phyloP scores from a whole-genome alignment of 2,329 filamentous ascomycete species.

The Penicillium sp. region DNA sequence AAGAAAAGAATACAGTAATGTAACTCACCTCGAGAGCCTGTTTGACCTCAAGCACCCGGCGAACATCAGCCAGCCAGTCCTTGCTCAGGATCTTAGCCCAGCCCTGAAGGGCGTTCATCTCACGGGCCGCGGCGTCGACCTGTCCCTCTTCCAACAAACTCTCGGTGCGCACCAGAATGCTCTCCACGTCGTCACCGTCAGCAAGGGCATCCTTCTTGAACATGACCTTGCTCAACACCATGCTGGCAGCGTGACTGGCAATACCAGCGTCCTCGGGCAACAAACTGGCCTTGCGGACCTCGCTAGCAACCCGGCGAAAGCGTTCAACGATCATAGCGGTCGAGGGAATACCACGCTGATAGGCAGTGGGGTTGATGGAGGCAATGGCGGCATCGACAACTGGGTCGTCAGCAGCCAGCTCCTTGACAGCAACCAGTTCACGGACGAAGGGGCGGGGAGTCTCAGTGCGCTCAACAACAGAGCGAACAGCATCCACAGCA shows the following conservation, averaged over 20 bases:
- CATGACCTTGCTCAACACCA: slow-evolving; percentile 87
- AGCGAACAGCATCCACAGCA: slow-evolving; percentile 87
- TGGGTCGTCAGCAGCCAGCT: slow-evolving; percentile 79
- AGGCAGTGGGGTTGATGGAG: slow-evolving; percentile 91
- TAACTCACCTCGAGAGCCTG: slow-evolving; percentile 89
- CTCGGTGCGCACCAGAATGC: slow-evolving; percentile 85
- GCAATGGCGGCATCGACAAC: slow-evolving; percentile 92
- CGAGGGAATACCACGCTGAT: slow-evolving; percentile 87
- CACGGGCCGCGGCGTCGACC: slow-evolving; percentile 83
- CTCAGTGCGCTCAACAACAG: slow-evolving; percentile 73
- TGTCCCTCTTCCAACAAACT: slow-evolving; percentile 90
- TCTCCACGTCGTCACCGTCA: slow-evolving; percentile 87
- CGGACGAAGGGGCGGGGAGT: slow-evolving; percentile 82
- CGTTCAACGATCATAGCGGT: slow-evolving; percentile 86
- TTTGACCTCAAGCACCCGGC: slow-evolving; percentile 89
- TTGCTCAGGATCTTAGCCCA: slow-evolving; percentile 95
- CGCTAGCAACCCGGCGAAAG: slow-evolving; percentile 86
- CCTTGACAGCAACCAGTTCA: slow-evolving; percentile 91
- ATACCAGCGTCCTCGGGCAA: slow-evolving; percentile 93
- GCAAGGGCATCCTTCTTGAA: slow-evolving; percentile 92
- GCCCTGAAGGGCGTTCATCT: slow-evolving; percentile 89
- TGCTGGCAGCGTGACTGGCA: slow-evolving; percentile 87
- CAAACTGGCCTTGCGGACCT: slow-evolving; percentile 92
- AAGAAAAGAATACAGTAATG: background rate
- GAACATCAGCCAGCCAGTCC: slow-evolving; percentile 90